Percentiles rank a stretch among this genome's conserved stretches.
phyloP scores from a whole-genome alignment of 768 basidiomycete genomes.

The Lentinula aciculospora region DNA sequence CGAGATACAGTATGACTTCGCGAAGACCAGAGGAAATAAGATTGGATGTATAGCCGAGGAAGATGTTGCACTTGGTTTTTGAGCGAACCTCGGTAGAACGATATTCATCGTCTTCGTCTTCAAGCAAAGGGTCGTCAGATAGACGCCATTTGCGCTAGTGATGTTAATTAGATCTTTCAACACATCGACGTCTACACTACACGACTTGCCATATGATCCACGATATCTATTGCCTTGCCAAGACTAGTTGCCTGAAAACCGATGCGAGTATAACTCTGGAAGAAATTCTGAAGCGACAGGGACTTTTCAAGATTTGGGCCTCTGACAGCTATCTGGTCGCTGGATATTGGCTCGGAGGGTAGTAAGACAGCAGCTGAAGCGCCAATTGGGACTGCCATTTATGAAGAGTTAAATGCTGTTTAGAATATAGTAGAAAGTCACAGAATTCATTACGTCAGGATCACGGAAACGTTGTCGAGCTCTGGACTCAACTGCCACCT shows the following conservation, averaged over 20 bases:
- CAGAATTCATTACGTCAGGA: slow-evolving; percentile 2
- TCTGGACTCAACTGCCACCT: not conserved
- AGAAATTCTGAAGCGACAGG: slow-evolving; percentile 59
- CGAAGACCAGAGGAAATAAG: slow-evolving; percentile 96
- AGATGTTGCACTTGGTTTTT: slow-evolving; percentile 77
- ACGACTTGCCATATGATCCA: slow-evolving; percentile 80
- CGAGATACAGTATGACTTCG: slow-evolving; percentile 87
- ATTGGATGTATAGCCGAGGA: slow-evolving; percentile 98
- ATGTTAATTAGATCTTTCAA: not conserved
- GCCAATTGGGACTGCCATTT: slow-evolving; percentile 36
- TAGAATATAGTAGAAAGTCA: not conserved
- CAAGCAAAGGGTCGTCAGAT: slow-evolving; percentile 72
- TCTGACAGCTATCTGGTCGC: slow-evolving; percentile 61
- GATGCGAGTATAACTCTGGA: slow-evolving; percentile 80
- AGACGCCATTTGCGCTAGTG: slow-evolving; percentile 81
- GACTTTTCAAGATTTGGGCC: slow-evolving; percentile 85
- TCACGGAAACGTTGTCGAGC: not conserved
- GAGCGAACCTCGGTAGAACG: slow-evolving; percentile 53
- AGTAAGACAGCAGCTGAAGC: slow-evolving; percentile 77
- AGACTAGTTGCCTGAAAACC: slow-evolving; percentile 98
- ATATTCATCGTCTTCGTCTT: slow-evolving; percentile 68
- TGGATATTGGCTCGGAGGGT: slow-evolving; percentile 66
- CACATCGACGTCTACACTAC: not conserved
- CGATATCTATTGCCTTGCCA: slow-evolving; percentile 81
- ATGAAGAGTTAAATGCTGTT: slow-evolving; percentile 6